Evolutionary conservation across 2,329 filamentous ascomycete genomes (phyloP).

Genomic region (Sporothrix dimorphospora): DNA sequence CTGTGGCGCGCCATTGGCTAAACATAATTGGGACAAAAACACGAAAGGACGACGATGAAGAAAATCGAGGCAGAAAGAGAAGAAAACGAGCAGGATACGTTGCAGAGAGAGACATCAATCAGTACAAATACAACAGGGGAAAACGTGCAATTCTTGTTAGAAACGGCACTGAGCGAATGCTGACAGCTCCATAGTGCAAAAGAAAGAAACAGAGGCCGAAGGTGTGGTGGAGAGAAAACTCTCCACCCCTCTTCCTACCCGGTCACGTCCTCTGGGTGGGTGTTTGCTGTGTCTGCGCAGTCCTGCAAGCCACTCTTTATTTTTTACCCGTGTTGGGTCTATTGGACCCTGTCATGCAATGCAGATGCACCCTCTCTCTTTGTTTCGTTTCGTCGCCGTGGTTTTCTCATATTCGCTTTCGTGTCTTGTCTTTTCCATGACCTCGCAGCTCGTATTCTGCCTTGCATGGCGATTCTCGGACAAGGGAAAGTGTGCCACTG

Average conservation of each 20-base stretch:
- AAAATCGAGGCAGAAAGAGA: neutral
- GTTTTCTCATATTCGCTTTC: neutral
- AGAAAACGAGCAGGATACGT: conserved; percentile 8
- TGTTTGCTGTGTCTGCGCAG: neutral
- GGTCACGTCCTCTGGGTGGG: neutral
- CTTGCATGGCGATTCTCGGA: neutral
- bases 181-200: neutral
- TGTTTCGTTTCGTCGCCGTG: neutral
- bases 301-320: conserved; percentile 6
- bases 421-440: neutral
- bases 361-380: neutral
- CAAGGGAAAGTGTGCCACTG: neutral
- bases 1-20: neutral
- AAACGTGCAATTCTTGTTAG: neutral
- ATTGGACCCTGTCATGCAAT: neutral
- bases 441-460: neutral
- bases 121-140: no score
- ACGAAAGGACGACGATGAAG: neutral
- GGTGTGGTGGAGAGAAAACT: neutral
- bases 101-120: neutral
- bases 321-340: neutral
- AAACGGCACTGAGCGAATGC: neutral
- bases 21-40: neutral
- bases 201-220: neutral
- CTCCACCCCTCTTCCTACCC: neutral